phyloP scores from a whole-genome alignment of 208 protist species.

The Blastocrithidia nonstop region DNA sequence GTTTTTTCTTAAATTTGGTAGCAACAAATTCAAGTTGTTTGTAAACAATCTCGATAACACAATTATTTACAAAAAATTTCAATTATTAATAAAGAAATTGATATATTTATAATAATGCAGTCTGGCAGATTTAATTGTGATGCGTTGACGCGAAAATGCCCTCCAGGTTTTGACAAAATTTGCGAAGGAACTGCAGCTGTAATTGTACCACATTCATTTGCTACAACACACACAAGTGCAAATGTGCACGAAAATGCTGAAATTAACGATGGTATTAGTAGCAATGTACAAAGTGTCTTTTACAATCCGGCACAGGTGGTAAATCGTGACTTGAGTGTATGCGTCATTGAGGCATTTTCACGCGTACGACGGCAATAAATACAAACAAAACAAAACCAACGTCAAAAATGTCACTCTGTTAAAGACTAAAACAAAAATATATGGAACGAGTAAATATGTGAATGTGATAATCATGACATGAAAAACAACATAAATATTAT shows the following conservation, averaged over 20 bases:
- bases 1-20: too few relatives aligned
- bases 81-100: neutral
- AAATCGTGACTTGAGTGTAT: slow-evolving; percentile 96
- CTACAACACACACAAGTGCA: neutral
- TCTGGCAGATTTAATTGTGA: slow-evolving; percentile 55
- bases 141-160: slow-evolving; percentile 31
- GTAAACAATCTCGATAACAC: neutral
- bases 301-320: slow-evolving; percentile 97
- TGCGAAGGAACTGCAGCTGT: slow-evolving; percentile 64
- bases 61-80: neutral
- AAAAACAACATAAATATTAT: too few relatives aligned
- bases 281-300: slow-evolving; percentile 84
- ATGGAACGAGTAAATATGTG: too few relatives aligned
- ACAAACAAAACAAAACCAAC: too few relatives aligned
- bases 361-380: slow-evolving; percentile 43
- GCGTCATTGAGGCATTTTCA: slow-evolving; percentile 86
- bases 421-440: too few relatives aligned
- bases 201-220: slow-evolving; percentile 45
- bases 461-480: too few relatives aligned
- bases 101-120: slow-evolving; percentile 3
- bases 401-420: too few relatives aligned
- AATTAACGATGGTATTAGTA: slow-evolving; percentile 7
- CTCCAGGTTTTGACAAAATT: slow-evolving; percentile 45
- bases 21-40: neutral
- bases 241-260: neutral